A percentile compares a stretch with the other conserved stretches of the same genome.
These are phyloP conservation scores for Tolypocladium paradoxum DNA, from an alignment of 2,329 filamentous ascomycete species.

Conservation along the genomic window DNA sequence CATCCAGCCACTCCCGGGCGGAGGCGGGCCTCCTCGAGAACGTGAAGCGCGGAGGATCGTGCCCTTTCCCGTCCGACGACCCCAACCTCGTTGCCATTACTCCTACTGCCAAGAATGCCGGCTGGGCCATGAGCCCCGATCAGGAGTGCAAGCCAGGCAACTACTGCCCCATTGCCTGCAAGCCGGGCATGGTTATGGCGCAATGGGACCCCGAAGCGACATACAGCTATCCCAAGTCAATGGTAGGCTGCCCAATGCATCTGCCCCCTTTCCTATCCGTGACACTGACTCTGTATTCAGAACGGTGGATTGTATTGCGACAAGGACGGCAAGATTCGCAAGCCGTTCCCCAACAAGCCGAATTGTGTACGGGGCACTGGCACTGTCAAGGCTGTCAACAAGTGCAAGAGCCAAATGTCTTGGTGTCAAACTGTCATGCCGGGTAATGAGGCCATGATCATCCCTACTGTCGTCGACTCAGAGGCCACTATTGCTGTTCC, in stretches of 20 bases:
- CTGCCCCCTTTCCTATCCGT: neutral
- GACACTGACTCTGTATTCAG: constrained; percentile 25
- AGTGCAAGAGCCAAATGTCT: constrained; percentile 48
- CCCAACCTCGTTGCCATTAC: constrained; percentile 59
- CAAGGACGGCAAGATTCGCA: constrained; percentile 49
- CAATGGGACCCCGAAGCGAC: constrained; percentile 67
- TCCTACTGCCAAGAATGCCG: constrained; percentile 52
- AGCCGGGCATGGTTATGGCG: constrained; percentile 62
- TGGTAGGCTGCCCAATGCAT: constrained; percentile 41
- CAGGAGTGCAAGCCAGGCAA: constrained; percentile 53
- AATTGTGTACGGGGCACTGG: constrained; percentile 64
- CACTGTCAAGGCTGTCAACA: constrained; percentile 55
- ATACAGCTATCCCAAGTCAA: constrained; percentile 60
- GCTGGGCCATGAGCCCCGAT: constrained; percentile 73
- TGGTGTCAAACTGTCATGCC: constrained; percentile 74
- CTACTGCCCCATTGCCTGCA: constrained; percentile 71
- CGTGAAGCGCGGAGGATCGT: constrained; percentile 44
- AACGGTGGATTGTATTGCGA: constrained; percentile 68
- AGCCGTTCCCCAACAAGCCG: constrained; percentile 56
- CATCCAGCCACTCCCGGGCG: constrained; percentile 9
- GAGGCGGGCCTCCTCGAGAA: constrained; percentile 31
- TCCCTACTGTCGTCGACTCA: constrained; percentile 57
- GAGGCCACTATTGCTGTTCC: constrained; percentile 56
- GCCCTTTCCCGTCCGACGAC: constrained; percentile 52
- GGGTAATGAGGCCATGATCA: constrained; percentile 73